Evolutionary conservation across 805 yeast genomes (phyloP).

Genomic region (Maudiozyma barnettii): DNA sequence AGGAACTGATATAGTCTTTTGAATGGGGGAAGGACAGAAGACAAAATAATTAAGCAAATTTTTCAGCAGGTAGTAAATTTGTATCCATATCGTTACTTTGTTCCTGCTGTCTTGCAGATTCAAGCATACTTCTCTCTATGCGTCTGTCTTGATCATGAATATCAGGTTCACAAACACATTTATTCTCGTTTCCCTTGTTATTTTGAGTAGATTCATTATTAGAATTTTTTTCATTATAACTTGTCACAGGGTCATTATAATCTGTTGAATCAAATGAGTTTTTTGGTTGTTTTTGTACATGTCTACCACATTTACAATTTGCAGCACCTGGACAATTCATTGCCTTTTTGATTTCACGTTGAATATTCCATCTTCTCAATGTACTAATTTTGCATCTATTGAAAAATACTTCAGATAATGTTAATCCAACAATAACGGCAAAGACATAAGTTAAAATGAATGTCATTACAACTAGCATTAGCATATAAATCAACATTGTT

Average conservation of each 20-base stretch:
- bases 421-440: constrained; percentile 60
- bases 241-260: background rate
- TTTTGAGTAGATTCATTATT: background rate
- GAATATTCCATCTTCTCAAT: constrained; percentile 27
- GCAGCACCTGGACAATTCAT: constrained; percentile 23
- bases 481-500: constrained; percentile 57
- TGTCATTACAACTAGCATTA: constrained; percentile 76
- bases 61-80: constrained; percentile 23
- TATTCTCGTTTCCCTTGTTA: background rate
- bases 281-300: constrained; percentile 3
- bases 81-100: constrained; percentile 27
- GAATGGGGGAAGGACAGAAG: background rate
- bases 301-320: constrained; percentile 24
- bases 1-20: background rate
- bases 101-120: constrained; percentile 20
- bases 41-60: constrained; percentile 1
- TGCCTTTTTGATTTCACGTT: constrained; percentile 20
- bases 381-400: constrained; percentile 37
- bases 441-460: constrained; percentile 59
- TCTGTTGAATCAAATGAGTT: background rate
- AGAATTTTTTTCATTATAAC: background rate
- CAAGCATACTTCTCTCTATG: constrained; percentile 19
- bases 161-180: constrained; percentile 11
- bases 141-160: constrained; percentile 12
- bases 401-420: constrained; percentile 62